Evolutionary conservation across 2,329 filamentous ascomycete genomes (phyloP).

Genomic region (Exophiala calicioides): DNA sequence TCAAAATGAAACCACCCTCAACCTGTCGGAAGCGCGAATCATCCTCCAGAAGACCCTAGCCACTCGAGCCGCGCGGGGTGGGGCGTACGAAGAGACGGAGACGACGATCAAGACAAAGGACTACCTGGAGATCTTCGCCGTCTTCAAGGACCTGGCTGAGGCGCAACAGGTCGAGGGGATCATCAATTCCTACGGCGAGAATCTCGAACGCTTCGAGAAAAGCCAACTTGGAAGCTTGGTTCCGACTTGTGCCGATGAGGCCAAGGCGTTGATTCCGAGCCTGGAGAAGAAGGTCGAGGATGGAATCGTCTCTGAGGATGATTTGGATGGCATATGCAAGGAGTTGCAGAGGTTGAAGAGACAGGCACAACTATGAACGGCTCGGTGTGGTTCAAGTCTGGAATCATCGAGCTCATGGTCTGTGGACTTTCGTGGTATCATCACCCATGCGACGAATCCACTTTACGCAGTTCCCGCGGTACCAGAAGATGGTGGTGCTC

Average conservation of each 20-base stretch:
- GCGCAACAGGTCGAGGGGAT: conserved; percentile 91
- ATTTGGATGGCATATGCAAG: conserved; percentile 82
- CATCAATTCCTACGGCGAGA: conserved; percentile 70
- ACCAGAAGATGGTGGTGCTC: too few relatives aligned
- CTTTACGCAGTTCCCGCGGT: too few relatives aligned
- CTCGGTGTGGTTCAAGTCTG: too few relatives aligned
- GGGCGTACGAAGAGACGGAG: conserved; percentile 44
- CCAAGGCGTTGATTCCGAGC: conserved; percentile 91
- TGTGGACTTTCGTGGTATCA: neutral
- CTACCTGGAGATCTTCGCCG: conserved; percentile 91
- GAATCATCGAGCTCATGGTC: neutral
- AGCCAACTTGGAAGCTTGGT: conserved; percentile 79
- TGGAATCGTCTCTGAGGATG: conserved; percentile 60
- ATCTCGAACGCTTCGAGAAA: conserved; percentile 88
- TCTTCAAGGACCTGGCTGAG: conserved; percentile 93
- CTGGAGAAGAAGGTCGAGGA: conserved; percentile 78
- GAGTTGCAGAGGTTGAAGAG: conserved; percentile 77
- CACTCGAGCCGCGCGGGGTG: conserved; percentile 46
- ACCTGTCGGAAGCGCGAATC: conserved; percentile 85
- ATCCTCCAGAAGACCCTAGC: conserved; percentile 87
- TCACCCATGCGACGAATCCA: too few relatives aligned
- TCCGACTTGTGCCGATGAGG: conserved; percentile 90
- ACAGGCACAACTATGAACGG: conserved; percentile 29
- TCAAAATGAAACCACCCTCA: conserved; percentile 85
- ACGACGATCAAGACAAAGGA: conserved; percentile 85